A percentile compares a stretch with the other conserved stretches of the same genome.
phyloP scores from a whole-genome alignment of 2,329 filamentous ascomycete species.

The Rhexocercosporidium sp. region DNA sequence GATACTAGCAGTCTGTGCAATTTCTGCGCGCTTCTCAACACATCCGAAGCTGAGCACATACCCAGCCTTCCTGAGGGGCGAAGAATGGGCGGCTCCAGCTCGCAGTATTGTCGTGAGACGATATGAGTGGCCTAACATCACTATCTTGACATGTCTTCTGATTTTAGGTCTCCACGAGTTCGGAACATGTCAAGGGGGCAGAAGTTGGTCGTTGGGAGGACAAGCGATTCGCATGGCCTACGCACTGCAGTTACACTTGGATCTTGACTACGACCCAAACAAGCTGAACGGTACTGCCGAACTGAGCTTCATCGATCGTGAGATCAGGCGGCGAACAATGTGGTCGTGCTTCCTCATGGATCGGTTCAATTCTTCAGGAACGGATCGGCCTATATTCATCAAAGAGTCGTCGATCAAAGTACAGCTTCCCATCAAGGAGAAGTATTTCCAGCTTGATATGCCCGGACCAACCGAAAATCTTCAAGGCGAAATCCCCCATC shows the following conservation, averaged over 20 bases:
- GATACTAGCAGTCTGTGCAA: constrained; percentile 90
- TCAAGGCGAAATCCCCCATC: constrained; percentile 70
- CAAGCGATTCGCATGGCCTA: constrained; percentile 98
- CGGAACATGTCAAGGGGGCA: constrained; percentile 92
- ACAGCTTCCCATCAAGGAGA: constrained; percentile 88
- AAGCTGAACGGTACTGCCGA: constrained; percentile 66
- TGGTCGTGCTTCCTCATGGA: constrained; percentile 99
- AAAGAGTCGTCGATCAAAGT: constrained; percentile 88
- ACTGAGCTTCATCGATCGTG: constrained; percentile 88
- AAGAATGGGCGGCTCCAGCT: constrained; percentile 89
- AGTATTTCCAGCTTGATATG: constrained; percentile 89
- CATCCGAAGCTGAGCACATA: constrained; percentile 76
- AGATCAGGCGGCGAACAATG: constrained; percentile 93
- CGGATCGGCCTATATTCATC: constrained; percentile 88
- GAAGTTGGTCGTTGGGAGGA: constrained; percentile 94
- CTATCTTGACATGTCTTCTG: constrained; percentile 88
- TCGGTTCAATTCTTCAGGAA: constrained; percentile 94
- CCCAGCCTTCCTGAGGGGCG: constrained; percentile 84
- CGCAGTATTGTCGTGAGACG: constrained; percentile 84
- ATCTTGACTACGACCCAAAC: constrained; percentile 81
- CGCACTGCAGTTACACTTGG: constrained; percentile 89
- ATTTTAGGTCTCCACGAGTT: constrained; percentile 93
- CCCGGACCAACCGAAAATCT: constrained; percentile 85
- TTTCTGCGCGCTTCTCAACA: constrained; percentile 92
- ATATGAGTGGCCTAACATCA: constrained; percentile 96